Conservation (phyloP, 2,329 filamentous ascomycete species). For the Fusarium luffae region DNA sequence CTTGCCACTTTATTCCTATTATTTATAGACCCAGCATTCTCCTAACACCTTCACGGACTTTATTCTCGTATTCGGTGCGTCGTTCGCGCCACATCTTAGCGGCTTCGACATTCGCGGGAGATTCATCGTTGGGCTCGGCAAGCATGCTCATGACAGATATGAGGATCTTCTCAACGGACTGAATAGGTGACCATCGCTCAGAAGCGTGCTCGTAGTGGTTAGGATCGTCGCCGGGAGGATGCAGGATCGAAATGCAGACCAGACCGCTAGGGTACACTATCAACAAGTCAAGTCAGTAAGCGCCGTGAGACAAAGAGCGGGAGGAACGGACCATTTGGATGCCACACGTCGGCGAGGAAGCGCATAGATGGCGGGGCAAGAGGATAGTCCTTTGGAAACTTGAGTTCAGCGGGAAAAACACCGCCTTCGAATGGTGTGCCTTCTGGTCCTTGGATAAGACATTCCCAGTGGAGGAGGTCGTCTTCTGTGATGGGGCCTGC, state of each 20-base stretch:
- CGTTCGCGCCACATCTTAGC: slow-evolving; percentile 96
- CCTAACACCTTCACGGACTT: slow-evolving; percentile 84
- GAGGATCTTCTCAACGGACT: slow-evolving; percentile 97
- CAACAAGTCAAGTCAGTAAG: neutral
- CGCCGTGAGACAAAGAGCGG: neutral
- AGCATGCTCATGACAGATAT: slow-evolving; percentile 99
- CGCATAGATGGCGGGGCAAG: slow-evolving; percentile 95
- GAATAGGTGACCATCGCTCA: slow-evolving; percentile 96
- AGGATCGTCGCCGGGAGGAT: slow-evolving; percentile 94
- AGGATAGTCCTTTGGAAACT: slow-evolving; percentile 97
- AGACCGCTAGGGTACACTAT: slow-evolving; percentile 92
- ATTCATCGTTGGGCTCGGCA: slow-evolving; percentile 95
- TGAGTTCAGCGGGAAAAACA: slow-evolving; percentile 93
- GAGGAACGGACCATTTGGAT: slow-evolving; percentile 82
- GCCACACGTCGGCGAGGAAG: slow-evolving; percentile 93
- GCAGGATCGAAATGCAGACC: slow-evolving; percentile 98
- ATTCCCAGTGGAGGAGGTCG: slow-evolving; percentile 96
- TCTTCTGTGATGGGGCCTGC: slow-evolving; percentile 94
- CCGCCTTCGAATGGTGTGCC: slow-evolving; percentile 97
- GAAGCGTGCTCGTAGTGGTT: slow-evolving; percentile 98
- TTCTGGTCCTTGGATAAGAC: slow-evolving; percentile 93
- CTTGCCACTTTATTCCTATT: slow-evolving; percentile 7
- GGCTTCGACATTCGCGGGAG: slow-evolving; percentile 94
- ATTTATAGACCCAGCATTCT: slow-evolving; percentile 77
- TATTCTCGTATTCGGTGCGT: slow-evolving; percentile 83